These are phyloP conservation scores for Fraxinus baroniana DNA, from an alignment of 305 asterid species.

Conservation along the genomic window DNA sequence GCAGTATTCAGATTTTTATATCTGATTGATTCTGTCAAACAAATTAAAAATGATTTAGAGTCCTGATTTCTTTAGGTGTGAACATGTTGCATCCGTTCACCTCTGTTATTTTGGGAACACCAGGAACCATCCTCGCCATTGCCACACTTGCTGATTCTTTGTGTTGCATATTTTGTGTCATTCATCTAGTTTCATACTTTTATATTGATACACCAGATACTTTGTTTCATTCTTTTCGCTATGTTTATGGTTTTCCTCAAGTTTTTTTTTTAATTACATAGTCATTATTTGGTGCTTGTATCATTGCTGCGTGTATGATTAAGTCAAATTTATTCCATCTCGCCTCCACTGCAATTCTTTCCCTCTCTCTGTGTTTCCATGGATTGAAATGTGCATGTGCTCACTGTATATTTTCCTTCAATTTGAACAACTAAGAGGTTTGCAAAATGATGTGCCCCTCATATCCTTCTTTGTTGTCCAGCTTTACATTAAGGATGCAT, in stretches of 20 bases:
- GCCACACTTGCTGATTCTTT: not conserved
- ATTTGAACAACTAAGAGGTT: not conserved
- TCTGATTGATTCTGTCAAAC: not conserved
- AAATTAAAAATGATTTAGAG: not conserved
- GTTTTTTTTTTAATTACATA: not conserved
- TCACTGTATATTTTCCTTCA: not conserved
- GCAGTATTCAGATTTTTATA: not conserved
- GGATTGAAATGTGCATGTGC: not conserved
- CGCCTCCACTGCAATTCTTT: not conserved
- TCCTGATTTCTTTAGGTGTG: not conserved
- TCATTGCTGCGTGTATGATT: not conserved
- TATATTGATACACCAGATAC: not conserved
- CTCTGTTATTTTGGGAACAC: not conserved
- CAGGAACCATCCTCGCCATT: not conserved
- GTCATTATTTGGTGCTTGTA: not conserved
- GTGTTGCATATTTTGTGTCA: not conserved
- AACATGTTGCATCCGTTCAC: not conserved
- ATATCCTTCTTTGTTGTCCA: constrained; percentile 28
- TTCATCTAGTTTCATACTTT: not conserved
- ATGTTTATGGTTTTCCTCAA: not conserved
- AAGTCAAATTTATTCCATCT: not conserved
- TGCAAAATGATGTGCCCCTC: not conserved
- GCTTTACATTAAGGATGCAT: constrained; percentile 80
- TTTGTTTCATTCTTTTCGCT: not conserved
- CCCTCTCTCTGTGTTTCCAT: not conserved